Evolutionary conservation across 2,329 filamentous ascomycete species (phyloP).

Genomic region (Plenodomus lindquistii): DNA sequence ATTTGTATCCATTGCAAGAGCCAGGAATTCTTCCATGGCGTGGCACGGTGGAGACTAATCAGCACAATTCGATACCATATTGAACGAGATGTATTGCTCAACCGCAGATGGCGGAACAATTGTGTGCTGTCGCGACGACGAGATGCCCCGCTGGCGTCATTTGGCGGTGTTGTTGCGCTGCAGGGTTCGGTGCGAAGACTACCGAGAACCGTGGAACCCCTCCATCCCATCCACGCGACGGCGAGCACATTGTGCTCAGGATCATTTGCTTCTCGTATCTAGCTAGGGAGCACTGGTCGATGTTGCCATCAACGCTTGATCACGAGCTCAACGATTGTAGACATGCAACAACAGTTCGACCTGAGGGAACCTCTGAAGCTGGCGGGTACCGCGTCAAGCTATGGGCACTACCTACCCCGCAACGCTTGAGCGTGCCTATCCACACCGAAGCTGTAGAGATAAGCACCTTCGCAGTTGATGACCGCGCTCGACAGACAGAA

Average conservation of each 20-base stretch:
- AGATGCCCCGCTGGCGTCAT: slow-evolving; percentile 28
- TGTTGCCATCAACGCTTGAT: too few species aligned
- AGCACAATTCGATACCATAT: slow-evolving; percentile 18
- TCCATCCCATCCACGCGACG: too few species aligned
- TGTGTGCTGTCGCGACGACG: slow-evolving; percentile 22
- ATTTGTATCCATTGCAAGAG: slow-evolving; percentile 7
- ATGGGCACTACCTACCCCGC: neutral
- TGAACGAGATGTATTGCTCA: slow-evolving; percentile 5
- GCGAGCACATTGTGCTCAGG: too few species aligned
- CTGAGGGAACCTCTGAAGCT: too few species aligned
- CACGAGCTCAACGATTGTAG: too few species aligned
- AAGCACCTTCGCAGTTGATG: too few species aligned
- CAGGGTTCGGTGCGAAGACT: slow-evolving; percentile 15
- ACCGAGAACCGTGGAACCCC: slow-evolving; percentile 8
- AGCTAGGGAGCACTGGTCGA: too few species aligned
- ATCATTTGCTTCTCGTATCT: too few species aligned
- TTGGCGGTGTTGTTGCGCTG: slow-evolving; percentile 11
- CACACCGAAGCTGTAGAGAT: too few species aligned
- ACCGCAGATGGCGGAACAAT: slow-evolving; percentile 28
- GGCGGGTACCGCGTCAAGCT: neutral
- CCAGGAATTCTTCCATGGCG: slow-evolving; percentile 19
- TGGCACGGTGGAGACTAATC: slow-evolving; percentile 15
- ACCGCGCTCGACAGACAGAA: too few species aligned
- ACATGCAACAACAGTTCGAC: too few species aligned
- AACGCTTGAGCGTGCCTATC: neutral